phyloP scores from a whole-genome alignment of 2,329 filamentous ascomycete genomes.

The Xylaria sp. region DNA sequence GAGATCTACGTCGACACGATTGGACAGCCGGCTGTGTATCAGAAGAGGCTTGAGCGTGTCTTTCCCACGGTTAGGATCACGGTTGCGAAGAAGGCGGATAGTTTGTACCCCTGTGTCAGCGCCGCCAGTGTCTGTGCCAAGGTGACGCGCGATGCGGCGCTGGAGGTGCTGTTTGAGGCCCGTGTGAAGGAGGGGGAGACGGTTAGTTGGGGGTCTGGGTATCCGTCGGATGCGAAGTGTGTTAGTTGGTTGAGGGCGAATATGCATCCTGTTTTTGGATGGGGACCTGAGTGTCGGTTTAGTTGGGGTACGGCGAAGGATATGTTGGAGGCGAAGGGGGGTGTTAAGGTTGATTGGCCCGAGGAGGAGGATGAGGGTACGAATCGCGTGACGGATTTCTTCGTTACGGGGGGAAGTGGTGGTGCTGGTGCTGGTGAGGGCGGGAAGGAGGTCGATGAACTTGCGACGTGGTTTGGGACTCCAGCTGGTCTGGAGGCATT shows the following conservation, averaged over 20 bases:
- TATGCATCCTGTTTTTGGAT: slow-evolving; percentile 92
- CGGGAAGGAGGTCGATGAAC: slow-evolving; percentile 54
- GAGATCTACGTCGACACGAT: slow-evolving; percentile 97
- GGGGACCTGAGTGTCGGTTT: slow-evolving; percentile 88
- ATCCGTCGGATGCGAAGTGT: slow-evolving; percentile 81
- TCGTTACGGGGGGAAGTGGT: slow-evolving; percentile 36
- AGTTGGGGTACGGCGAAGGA: slow-evolving; percentile 96
- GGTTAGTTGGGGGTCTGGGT: slow-evolving; percentile 79
- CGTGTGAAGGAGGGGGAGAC: slow-evolving; percentile 40
- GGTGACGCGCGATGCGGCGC: slow-evolving; percentile 84
- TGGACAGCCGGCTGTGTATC: slow-evolving; percentile 75
- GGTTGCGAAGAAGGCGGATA: slow-evolving; percentile 88
- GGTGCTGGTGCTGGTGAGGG: slow-evolving; percentile 27
- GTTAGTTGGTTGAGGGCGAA: slow-evolving; percentile 75
- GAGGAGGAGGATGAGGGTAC: slow-evolving; percentile 63
- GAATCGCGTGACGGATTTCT: slow-evolving; percentile 71
- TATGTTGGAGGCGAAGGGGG: slow-evolving; percentile 73
- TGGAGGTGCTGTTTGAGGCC: slow-evolving; percentile 69
- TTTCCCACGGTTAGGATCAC: slow-evolving; percentile 74
- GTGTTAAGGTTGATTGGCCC: slow-evolving; percentile 79
- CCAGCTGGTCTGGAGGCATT: slow-evolving; percentile 66
- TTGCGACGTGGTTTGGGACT: slow-evolving; percentile 77
- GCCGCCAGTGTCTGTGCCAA: slow-evolving; percentile 94
- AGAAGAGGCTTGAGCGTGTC: slow-evolving; percentile 73
- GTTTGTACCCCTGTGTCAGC: slow-evolving; percentile 84